phyloP scores from a whole-genome alignment of 2,329 filamentous ascomycete species.

The Aspergillus amoenus region DNA sequence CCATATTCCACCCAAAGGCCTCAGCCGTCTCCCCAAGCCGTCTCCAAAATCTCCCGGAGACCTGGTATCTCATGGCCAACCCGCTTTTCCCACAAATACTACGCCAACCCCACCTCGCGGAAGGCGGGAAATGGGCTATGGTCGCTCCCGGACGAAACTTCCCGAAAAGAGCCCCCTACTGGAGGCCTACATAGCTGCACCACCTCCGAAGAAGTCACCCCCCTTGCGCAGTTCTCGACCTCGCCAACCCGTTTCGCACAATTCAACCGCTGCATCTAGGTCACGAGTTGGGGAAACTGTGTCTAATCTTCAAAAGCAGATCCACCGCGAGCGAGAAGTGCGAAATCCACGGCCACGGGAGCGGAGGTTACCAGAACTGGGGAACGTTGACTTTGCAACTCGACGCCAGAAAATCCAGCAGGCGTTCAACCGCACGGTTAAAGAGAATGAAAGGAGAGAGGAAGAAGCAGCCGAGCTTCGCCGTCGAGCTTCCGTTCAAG shows the following conservation, averaged over 20 bases:
- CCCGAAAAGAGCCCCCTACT: conserved; percentile 59
- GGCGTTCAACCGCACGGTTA: conserved; percentile 80
- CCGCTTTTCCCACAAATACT: conserved; percentile 20
- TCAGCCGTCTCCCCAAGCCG: conserved; percentile 43
- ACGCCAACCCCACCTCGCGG: conserved; percentile 33
- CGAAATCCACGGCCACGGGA: conserved; percentile 35
- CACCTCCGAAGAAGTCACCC: conserved; percentile 72
- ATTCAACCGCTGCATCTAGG: conserved; percentile 69
- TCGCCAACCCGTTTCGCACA: conserved; percentile 73
- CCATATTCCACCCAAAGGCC: conserved; percentile 39
- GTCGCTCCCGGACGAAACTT: conserved; percentile 34
- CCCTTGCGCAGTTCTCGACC: conserved; percentile 77
- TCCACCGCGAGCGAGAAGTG: conserved; percentile 31
- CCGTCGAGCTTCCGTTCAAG: conserved; percentile 40
- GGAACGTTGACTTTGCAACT: conserved; percentile 81
- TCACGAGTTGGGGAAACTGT: conserved; percentile 63
- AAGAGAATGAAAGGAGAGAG: conserved; percentile 63
- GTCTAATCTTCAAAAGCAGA: conserved; percentile 41
- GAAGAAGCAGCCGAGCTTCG: conserved; percentile 55
- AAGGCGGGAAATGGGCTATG: conserved; percentile 33
- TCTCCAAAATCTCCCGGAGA: conserved; percentile 31
- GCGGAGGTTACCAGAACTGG: conserved; percentile 59
- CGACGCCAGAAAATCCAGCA: conserved; percentile 78
- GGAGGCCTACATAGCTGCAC: conserved; percentile 71
- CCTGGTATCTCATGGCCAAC: conserved; percentile 25